Conservation (phyloP, 2,329 filamentous ascomycete genomes). For the Verticillium isaacii region DNA sequence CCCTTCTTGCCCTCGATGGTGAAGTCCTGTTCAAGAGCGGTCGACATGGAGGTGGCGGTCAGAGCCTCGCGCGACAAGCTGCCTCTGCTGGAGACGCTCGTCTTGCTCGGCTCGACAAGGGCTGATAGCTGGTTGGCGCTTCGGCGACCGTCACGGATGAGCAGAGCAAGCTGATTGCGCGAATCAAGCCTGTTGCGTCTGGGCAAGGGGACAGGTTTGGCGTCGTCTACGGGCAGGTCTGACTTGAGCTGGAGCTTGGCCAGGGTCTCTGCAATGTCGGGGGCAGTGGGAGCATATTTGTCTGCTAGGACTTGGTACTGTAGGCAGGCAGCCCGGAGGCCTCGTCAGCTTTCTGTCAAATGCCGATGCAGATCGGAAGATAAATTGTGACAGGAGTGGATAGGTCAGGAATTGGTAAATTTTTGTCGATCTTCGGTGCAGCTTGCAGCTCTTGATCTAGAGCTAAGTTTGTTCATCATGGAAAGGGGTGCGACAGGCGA, state of each 20-base stretch:
- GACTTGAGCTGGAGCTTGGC: constrained; percentile 62
- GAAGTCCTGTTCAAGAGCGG: constrained; percentile 80
- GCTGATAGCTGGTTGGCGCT: constrained; percentile 49
- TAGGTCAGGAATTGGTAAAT: constrained; percentile 36
- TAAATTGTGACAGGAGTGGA: constrained; percentile 9
- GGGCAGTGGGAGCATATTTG: constrained; percentile 61
- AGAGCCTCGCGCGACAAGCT: constrained; percentile 39
- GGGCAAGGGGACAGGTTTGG: constrained; percentile 46
- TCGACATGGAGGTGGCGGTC: constrained; percentile 53
- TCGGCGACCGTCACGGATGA: constrained; percentile 60
- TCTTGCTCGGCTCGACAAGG: constrained; percentile 46
- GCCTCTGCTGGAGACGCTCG: constrained; percentile 43
- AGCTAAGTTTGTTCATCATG: constrained; percentile 60
- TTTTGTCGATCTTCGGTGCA: constrained; percentile 56
- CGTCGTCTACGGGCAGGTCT: constrained; percentile 28
- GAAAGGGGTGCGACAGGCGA: constrained; percentile 11
- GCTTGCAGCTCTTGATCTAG: constrained; percentile 71
- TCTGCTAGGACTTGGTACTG: constrained; percentile 63
- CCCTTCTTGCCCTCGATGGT: constrained; percentile 81
- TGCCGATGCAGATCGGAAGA: constrained; percentile 4
- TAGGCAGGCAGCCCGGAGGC: constrained; percentile 3
- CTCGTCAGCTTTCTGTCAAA: constrained; percentile 11
- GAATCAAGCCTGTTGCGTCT: constrained; percentile 39
- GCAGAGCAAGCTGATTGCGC: constrained; percentile 56
- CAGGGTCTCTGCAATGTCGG: constrained; percentile 63